These are phyloP conservation scores for Ogataea haglerorum DNA, from an alignment of 805 yeast genomes.

Conservation along the genomic window DNA sequence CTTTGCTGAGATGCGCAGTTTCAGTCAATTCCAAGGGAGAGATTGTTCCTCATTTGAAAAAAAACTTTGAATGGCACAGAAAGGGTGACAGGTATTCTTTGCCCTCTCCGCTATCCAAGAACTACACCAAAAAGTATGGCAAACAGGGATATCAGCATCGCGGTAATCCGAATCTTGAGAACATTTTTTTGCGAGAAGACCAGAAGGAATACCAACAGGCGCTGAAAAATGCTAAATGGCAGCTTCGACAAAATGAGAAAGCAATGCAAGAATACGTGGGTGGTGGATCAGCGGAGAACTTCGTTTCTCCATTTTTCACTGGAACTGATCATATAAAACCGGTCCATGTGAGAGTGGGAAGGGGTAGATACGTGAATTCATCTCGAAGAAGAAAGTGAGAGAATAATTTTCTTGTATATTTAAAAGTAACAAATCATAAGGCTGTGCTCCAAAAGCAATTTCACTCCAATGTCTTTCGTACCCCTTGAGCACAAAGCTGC, in stretches of 20 bases:
- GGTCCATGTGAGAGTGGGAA: conserved; percentile 76
- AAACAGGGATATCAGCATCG: conserved; percentile 77
- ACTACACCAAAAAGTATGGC: conserved; percentile 66
- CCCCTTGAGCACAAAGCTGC: conserved; percentile 72
- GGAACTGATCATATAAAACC: conserved; percentile 49
- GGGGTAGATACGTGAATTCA: conserved; percentile 72
- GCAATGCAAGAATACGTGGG: conserved; percentile 86
- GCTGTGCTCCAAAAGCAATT: conserved; percentile 1
- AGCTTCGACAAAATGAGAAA: conserved; percentile 80
- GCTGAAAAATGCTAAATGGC: conserved; percentile 84
- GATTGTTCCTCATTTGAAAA: conserved; percentile 82
- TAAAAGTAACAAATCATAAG: neutral
- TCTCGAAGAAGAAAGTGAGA: conserved; percentile 9
- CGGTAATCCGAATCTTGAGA: conserved; percentile 49
- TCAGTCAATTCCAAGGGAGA: conserved; percentile 77
- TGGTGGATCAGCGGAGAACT: conserved; percentile 87
- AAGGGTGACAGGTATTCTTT: conserved; percentile 80
- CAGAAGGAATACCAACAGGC: conserved; percentile 92
- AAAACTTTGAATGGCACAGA: conserved; percentile 89
- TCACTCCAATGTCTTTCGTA: conserved; percentile 25
- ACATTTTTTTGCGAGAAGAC: conserved; percentile 76
- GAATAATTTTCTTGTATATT: neutral
- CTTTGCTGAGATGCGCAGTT: conserved; percentile 86
- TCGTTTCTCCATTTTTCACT: conserved; percentile 80
- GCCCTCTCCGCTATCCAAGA: conserved; percentile 84